Percentiles rank a stretch among this genome's conserved stretches.
phyloP scores from a whole-genome alignment of 305 asterid genomes.

The Withania somnifera region DNA sequence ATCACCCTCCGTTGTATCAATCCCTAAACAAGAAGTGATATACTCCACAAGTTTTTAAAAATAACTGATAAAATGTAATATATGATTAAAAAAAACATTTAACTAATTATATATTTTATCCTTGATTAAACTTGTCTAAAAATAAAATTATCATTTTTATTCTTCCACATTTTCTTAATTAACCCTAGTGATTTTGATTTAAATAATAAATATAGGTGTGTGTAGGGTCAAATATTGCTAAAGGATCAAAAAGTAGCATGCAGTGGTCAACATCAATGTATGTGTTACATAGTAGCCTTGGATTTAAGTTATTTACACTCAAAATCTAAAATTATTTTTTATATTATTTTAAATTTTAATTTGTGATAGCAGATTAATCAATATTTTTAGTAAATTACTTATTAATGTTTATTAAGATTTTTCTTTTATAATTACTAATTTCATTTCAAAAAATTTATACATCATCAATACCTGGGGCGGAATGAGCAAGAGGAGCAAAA shows the following conservation, averaged over 20 bases:
- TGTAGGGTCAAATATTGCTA: neutral
- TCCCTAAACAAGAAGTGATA: no score
- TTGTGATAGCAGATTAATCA: neutral
- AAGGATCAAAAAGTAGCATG: neutral
- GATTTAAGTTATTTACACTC: neutral
- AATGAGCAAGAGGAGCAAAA: neutral
- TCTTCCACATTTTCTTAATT: no score
- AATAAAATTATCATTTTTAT: no score
- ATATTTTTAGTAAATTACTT: neutral
- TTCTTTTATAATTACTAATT: neutral
- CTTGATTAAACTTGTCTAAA: no score
- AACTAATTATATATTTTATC: no score
- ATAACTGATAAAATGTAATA: no score
- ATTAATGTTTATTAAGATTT: neutral
- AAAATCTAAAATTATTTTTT: neutral
- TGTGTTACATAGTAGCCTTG: neutral
- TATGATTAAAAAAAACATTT: no score
- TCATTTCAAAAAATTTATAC: no score
- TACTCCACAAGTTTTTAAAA: no score
- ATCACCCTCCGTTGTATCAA: no score
- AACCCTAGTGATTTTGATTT: no score
- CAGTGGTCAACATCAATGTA: slow-evolving; percentile 29
- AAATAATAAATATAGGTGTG: no score
- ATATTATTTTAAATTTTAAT: neutral
- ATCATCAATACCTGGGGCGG: neutral